Evolutionary conservation across 345 rosid species (phyloP), one percentile per base, ranked within the genome.

Genomic region (Eucalyptus polybractea): DNA sequence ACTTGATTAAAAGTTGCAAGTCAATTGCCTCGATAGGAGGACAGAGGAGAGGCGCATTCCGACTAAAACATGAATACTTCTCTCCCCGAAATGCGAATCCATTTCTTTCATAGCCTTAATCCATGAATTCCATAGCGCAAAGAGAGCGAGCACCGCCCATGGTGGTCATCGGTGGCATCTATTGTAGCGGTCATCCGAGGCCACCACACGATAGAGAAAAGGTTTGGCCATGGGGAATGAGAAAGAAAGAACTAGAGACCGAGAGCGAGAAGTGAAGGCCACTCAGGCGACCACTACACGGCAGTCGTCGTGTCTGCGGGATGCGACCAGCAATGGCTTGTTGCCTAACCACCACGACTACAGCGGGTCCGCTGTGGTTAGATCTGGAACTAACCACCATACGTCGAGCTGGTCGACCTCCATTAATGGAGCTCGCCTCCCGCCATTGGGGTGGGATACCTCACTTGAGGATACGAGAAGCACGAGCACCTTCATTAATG

Each of bases 61-160:
- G 90, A 89, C 93, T 86, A 50, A 93, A 88, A 89, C 93, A 92
- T 91, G 99, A 89, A 97, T 94, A 89, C 95, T 91, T 91, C 92
- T 96, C 94, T 97, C 98, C 91, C 97, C 90, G 89, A 96, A 89
- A 58, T 93, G 95, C 33, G 97, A 93, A 92, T 96, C 97, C 92
- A 91, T 91, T 60, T 96, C 97, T 93, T 95, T 94, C 95, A 93
- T 95, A 42, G 94, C 92, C 91, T 95, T 97, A 60, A 90, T 90
- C 99, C 99, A 95, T 76, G 95, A 93, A 88, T 92, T 94, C 97
- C 96, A 93, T 7, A 0, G 56, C 24, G 24, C 56, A 17, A 53
- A 53, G 56, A 53, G 56, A 53, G 56, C 56, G 56, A 53, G 24
- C 56, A 19, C 56, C 56, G 56, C 56, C 56, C 56, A 53, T 19